phyloP scores from a whole-genome alignment of 495 filamentous ascomycete genomes.

The Hypoxylon lienhwacheense region DNA sequence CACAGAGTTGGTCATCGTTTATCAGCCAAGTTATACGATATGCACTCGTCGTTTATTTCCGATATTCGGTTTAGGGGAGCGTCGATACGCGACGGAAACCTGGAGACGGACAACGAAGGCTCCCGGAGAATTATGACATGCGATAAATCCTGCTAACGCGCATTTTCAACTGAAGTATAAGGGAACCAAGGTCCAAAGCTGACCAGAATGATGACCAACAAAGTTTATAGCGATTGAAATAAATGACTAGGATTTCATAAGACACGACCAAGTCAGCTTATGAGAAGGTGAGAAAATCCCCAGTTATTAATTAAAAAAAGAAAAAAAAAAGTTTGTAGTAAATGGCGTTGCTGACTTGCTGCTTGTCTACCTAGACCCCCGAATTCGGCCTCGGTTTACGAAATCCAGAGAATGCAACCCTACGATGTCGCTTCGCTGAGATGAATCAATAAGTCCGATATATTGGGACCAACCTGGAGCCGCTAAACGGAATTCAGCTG shows the following conservation, averaged over 20 bases:
- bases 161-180: constrained; percentile 23
- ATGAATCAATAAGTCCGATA: background rate
- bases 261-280: constrained; percentile 3
- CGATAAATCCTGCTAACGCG: constrained; percentile 17
- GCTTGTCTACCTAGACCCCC: background rate
- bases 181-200: no score
- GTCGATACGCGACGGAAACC: constrained; percentile 8
- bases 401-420: background rate
- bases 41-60: background rate
- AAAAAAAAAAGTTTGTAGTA: constrained; percentile 12
- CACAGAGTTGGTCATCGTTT: constrained; percentile 13
- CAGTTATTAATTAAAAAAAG: constrained; percentile 10
- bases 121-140: constrained; percentile 10
- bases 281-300: constrained; percentile 5
- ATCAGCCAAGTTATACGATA: background rate
- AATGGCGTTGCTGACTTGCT: constrained; percentile 18
- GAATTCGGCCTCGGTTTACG: constrained; percentile 7
- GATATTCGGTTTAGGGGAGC: background rate
- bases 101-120: background rate
- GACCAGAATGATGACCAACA: background rate
- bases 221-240: background rate
- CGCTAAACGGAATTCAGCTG: constrained; percentile 1
- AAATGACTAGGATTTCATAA: constrained; percentile 8
- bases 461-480: background rate
- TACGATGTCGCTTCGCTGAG: constrained; percentile 20